phyloP scores from a whole-genome alignment of 495 filamentous ascomycete species.

The Tuber indicum region DNA sequence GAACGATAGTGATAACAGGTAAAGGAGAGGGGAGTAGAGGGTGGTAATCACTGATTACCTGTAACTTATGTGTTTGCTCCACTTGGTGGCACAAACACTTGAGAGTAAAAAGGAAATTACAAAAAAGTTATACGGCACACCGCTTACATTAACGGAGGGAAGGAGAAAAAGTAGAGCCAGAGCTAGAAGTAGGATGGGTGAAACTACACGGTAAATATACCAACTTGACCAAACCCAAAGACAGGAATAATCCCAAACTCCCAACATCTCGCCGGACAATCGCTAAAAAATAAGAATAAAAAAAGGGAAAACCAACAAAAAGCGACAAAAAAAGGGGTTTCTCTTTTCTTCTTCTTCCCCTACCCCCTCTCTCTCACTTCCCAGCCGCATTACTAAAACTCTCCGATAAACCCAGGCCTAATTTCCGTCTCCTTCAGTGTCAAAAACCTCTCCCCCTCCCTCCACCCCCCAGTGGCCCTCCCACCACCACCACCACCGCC shows the following conservation, averaged over 20 bases:
- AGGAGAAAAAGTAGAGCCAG: not conserved
- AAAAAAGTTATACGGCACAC: slow-evolving; percentile 1
- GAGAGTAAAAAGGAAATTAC: not conserved
- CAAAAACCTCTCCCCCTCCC: slow-evolving; percentile 35
- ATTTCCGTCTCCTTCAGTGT: slow-evolving; percentile 37
- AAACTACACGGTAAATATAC: not conserved
- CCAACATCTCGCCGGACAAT: not conserved
- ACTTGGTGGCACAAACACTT: not conserved
- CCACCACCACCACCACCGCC: slow-evolving; percentile 10
- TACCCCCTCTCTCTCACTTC: not conserved
- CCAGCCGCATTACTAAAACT: not conserved
- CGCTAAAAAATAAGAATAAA: not conserved
- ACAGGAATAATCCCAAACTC: not conserved
- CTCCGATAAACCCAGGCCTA: slow-evolving; percentile 31
- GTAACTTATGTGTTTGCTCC: not conserved
- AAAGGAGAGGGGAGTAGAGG: not conserved
- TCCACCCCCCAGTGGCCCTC: slow-evolving; percentile 23
- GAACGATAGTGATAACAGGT: not conserved
- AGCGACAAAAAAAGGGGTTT: not conserved
- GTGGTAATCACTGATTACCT: not conserved
- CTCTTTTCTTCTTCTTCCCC: not conserved
- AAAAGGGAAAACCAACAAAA: not conserved
- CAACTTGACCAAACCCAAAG: not conserved
- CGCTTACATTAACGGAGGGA: slow-evolving; percentile 6
- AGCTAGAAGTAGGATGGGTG: not conserved